Base-by-base conservation (phyloP, 306 rosid species). In the Pueraria montana region DNA sequence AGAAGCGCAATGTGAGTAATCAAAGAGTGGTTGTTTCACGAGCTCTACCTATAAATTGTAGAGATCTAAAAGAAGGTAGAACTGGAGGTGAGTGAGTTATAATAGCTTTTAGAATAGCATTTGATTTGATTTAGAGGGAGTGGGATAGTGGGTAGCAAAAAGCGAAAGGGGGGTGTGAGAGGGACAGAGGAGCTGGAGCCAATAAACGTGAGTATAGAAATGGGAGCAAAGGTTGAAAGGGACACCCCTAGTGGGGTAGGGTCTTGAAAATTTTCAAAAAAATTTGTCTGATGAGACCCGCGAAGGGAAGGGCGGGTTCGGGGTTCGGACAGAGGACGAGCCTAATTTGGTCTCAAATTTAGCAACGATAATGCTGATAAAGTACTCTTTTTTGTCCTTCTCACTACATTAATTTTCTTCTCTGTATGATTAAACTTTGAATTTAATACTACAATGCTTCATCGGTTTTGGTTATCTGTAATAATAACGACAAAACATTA, bases 41-140 rank as follows among this genome's bases (percentile, higher is more conserved):
- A 18, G 27, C 16, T 11, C 6, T 72, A 77, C 83, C 77, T 71
- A 38, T 74, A 72, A 66, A 81, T 30, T 88, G 69, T 6, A 42
- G 68, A 89, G 96, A 95, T 91, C 98, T 89, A 84, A 20, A 14
- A 48, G 64, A 12, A 0, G 66, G 53, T n/a, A 64, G 65, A 69
- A 58, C 53, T 58, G 80, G 67, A 79, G 71, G 23, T 13, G 79
- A 52, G 14, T 7, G 45, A 17, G 8, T 16, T 6, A 34, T 84
- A 68, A 34, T 84, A 68, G 50, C 27, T 40, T n/a, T n/a, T 52
- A 49, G 77, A 63, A 80, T 45, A 79, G 83, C 82, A 84, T 36
- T 36, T 36, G 34, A 30, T 30, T 30, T 30, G 3, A 30, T 3
- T 30, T 30, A 34, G 14, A 0, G 38, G 38, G 18, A 24, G 84